Percentiles rank a stretch among this genome's conserved stretches.
phyloP scores from a whole-genome alignment of 1,284 basidiomycete species.

The Phaffia rhodozyma region DNA sequence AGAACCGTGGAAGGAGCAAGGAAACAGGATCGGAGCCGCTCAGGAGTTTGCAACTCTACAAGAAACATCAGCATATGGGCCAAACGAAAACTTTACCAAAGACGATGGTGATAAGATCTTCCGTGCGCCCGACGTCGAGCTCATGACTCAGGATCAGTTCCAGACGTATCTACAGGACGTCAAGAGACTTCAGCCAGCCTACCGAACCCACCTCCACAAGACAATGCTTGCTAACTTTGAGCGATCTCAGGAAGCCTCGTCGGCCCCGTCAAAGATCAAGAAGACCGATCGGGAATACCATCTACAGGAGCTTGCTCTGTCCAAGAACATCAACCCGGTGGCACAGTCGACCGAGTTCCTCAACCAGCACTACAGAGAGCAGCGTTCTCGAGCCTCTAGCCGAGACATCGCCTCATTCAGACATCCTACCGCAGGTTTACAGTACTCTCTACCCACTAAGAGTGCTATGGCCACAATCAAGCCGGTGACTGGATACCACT shows the following conservation, averaged over 20 bases:
- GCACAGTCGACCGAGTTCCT: background rate
- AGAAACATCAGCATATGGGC: background rate
- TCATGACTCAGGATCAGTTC: slow-evolving; percentile 12
- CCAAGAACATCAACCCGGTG: background rate
- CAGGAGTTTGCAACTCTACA: background rate
- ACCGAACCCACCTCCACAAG: slow-evolving; percentile 11
- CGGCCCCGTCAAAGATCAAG: background rate
- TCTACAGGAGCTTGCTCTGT: background rate
- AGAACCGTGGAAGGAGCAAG: slow-evolving; percentile 11
- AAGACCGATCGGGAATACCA: slow-evolving; percentile 1
- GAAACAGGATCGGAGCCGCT: slow-evolving; percentile 5
- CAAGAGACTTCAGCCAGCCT: slow-evolving; percentile 13
- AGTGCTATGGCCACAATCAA: background rate
- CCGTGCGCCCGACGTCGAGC: slow-evolving; percentile 11
- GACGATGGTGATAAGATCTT: background rate
- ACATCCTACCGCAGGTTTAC: slow-evolving; percentile 14
- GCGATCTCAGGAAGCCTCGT: background rate
- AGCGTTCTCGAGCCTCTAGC: background rate
- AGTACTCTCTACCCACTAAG: slow-evolving; percentile 14
- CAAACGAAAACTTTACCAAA: background rate
- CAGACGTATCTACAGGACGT: slow-evolving; percentile 3
- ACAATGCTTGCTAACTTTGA: background rate
- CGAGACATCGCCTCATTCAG: background rate
- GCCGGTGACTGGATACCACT: background rate
- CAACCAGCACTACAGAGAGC: background rate